Percentiles rank a stretch among this genome's conserved stretches.
These are phyloP conservation scores for Sporothrix brasiliensis DNA, from an alignment of 2,329 filamentous ascomycete species.

Conservation along the genomic window DNA sequence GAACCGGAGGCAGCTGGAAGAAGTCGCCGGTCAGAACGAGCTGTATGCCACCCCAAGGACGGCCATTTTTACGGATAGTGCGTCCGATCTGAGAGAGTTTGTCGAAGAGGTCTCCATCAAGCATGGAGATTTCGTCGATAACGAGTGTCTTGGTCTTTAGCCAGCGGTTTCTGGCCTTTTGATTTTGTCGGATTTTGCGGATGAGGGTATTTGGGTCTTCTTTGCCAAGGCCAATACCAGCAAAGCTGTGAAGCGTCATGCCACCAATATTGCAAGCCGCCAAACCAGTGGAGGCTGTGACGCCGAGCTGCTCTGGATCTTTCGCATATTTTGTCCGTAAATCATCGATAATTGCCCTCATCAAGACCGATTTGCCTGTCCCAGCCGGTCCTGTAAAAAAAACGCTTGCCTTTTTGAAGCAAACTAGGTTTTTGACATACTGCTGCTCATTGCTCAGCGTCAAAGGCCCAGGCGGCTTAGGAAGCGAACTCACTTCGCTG, in stretches of 20 bases:
- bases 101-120: slow-evolving; percentile 94
- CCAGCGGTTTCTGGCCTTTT: slow-evolving; percentile 88
- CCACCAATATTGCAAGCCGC: slow-evolving; percentile 97
- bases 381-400: slow-evolving; percentile 98
- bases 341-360: slow-evolving; percentile 84
- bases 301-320: slow-evolving; percentile 82
- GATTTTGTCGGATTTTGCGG: slow-evolving; percentile 87
- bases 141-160: slow-evolving; percentile 82
- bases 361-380: slow-evolving; percentile 95
- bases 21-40: slow-evolving; percentile 96
- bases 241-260: slow-evolving; percentile 92
- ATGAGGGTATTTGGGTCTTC: slow-evolving; percentile 78
- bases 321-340: slow-evolving; percentile 74
- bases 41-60: slow-evolving; percentile 94
- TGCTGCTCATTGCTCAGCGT: slow-evolving; percentile 85
- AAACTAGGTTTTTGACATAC: slow-evolving; percentile 79
- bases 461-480: slow-evolving; percentile 53
- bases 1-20: slow-evolving; percentile 94
- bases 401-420: slow-evolving; percentile 79
- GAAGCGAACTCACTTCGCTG: not conserved
- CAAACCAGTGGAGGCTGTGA: slow-evolving; percentile 93
- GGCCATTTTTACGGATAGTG: slow-evolving; percentile 82
- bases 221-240: slow-evolving; percentile 93
- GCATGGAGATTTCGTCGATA: slow-evolving; percentile 97
- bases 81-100: slow-evolving; percentile 90